Evolutionary conservation across 2,329 filamentous ascomycete genomes (phyloP).

Genomic region (Arthroderma sp.): DNA sequence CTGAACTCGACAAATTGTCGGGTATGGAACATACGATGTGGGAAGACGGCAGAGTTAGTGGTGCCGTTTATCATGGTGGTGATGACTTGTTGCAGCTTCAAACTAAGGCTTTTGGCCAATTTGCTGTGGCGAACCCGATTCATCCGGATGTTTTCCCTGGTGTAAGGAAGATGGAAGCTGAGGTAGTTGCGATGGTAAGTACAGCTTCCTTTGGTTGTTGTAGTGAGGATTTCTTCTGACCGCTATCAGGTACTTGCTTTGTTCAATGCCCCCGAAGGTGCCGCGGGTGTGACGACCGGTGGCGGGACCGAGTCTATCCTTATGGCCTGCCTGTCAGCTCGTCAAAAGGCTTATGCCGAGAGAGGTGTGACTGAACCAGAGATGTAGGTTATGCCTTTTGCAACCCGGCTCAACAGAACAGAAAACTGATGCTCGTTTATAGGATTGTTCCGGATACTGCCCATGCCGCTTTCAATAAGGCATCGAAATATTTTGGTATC

Average conservation of each 20-base stretch:
- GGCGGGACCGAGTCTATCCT: conserved; percentile 94
- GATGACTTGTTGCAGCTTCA: conserved; percentile 69
- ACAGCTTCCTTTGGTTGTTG: conserved; percentile 4
- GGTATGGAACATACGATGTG: conserved; percentile 88
- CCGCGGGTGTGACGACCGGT: conserved; percentile 77
- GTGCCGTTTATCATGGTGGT: conserved; percentile 92
- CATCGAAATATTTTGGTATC: conserved; percentile 90
- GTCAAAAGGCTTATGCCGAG: conserved; percentile 77
- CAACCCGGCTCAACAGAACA: not conserved
- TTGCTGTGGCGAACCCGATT: conserved; percentile 90
- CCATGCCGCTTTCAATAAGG: conserved; percentile 94
- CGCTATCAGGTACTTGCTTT: conserved; percentile 48
- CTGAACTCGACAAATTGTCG: conserved; percentile 65
- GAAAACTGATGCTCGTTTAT: not conserved
- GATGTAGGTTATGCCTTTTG: conserved; percentile 50
- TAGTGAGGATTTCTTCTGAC: not conserved
- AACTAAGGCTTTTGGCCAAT: conserved; percentile 83
- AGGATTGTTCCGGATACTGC: conserved; percentile 90
- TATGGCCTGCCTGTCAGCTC: conserved; percentile 82
- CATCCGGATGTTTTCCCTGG: conserved; percentile 97
- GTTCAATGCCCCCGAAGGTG: conserved; percentile 78
- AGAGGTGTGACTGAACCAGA: conserved; percentile 83
- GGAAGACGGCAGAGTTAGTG: conserved; percentile 91
- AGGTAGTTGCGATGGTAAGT: conserved; percentile 83
- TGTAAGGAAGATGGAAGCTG: conserved; percentile 97